Base-by-base conservation (phyloP, 2,329 filamentous ascomycete species). In the Daldinia sp. region DNA sequence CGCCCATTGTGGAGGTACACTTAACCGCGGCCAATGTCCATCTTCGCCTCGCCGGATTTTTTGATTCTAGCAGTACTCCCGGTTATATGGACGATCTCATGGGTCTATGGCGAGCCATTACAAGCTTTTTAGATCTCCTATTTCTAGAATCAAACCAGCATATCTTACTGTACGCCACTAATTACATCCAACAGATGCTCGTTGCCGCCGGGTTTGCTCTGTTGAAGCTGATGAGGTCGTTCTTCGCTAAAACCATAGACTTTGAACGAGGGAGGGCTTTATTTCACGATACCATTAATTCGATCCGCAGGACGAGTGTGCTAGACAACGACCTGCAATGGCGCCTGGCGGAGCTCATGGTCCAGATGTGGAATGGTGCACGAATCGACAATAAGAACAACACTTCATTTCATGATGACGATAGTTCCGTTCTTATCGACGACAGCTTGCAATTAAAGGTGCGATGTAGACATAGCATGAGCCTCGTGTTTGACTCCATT, bases 381-480 rank as follows among this genome's bases (percentile, higher is more conserved):
- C 81, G 84, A 9, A 76, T 85, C 8, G 83, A 86, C 32, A 77
- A 77, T 68, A 78, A 76, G 67, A 78, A 78, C 68, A 77, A 78
- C 70, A 80, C 81, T 45, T 71, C 79, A 34, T 81, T 82, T 61
- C 79, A 81, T 43, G 79, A 82, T 61, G 80, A 83, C 54, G 84
- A 87, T 63, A 76, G 80, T 39, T 75, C 78, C 1, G 79, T 83
- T 15, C 78, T 82, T 34, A 81, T 90, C 39, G 90, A 93, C 70
- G 89, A 92, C 69, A 90, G 85, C 63, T 79, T 94, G 41, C 90
- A 93, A 74, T 83, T 95, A 49, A 92, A 93, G 73, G 90, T 94
- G n/a, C 86, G 91, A 50, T 93, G 90, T 70, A 84, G 91, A 21
- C 92, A 93, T 81, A 94, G 91, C 76, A 92, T 94, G 88, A 93